Evolutionary conservation across 2,329 filamentous ascomycete species (phyloP).

Genomic region (Periconia sp.): DNA sequence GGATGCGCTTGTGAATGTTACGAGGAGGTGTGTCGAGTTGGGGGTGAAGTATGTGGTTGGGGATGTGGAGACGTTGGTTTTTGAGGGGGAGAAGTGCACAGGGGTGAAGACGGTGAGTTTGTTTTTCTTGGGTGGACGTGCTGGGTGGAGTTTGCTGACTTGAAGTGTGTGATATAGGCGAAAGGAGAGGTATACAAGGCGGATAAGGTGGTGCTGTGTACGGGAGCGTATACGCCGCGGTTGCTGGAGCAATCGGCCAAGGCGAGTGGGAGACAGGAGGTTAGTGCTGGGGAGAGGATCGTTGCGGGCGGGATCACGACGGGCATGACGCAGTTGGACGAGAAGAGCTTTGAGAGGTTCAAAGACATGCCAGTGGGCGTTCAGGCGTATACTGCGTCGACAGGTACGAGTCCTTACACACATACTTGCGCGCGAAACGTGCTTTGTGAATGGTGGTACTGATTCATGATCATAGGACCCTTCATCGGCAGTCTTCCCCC

Average conservation of each 20-base stretch:
- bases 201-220: constrained; percentile 40
- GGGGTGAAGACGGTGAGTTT: constrained; percentile 33
- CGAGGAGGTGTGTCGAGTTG: constrained; percentile 53
- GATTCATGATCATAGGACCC: constrained; percentile 12
- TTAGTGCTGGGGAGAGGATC: constrained; percentile 57
- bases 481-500: constrained; percentile 37
- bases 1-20: constrained; percentile 58
- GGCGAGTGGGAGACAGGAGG: constrained; percentile 48
- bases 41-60: constrained; percentile 63
- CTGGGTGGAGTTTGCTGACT: too few species aligned
- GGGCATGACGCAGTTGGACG: constrained; percentile 50
- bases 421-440: too few species aligned
- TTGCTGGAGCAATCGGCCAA: constrained; percentile 52
- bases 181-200: constrained; percentile 32
- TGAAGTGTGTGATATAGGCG: too few species aligned
- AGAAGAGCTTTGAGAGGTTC: constrained; percentile 28
- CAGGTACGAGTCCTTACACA: constrained; percentile 7
- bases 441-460: too few species aligned
- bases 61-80: constrained; percentile 52
- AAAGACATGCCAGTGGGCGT: constrained; percentile 39
- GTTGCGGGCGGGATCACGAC: constrained; percentile 59
- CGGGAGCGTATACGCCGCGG: constrained; percentile 47
- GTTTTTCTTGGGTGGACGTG: too few species aligned
- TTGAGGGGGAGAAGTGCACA: constrained; percentile 50
- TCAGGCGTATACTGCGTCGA: constrained; percentile 31